phyloP scores from a whole-genome alignment of 2,329 filamentous ascomycete genomes.

The Talaromyces piceae region DNA sequence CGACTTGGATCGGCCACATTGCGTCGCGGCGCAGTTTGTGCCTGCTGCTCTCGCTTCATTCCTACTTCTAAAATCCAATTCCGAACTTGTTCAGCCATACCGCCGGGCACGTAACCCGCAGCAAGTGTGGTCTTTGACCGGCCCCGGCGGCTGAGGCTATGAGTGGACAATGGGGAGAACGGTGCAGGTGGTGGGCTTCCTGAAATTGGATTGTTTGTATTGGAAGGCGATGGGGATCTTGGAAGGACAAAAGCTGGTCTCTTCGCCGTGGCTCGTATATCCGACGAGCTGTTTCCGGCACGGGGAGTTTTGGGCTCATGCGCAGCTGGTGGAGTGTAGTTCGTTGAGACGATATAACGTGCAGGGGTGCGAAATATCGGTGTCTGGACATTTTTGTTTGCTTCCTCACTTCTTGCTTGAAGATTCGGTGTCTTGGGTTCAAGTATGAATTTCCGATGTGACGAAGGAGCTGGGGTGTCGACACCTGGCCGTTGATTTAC shows the following conservation, averaged over 20 bases:
- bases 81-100: slow-evolving; percentile 35
- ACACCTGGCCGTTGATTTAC: slow-evolving; percentile 2
- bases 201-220: slow-evolving; percentile 11
- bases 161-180: slow-evolving; percentile 30
- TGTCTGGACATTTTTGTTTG: neutral
- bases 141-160: slow-evolving; percentile 22
- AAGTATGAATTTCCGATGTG: slow-evolving; percentile 8
- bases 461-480: slow-evolving; percentile 11
- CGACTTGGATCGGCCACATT: neutral
- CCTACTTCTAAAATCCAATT: slow-evolving; percentile 35
- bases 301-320: slow-evolving; percentile 6
- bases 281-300: slow-evolving; percentile 11
- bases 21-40: neutral
- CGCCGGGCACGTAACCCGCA: slow-evolving; percentile 26
- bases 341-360: slow-evolving; percentile 22
- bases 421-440: slow-evolving; percentile 13
- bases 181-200: slow-evolving; percentile 19
- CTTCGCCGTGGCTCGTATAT: slow-evolving; percentile 16
- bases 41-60: slow-evolving; percentile 20
- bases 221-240: slow-evolving; percentile 25
- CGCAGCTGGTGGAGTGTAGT: slow-evolving; percentile 15
- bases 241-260: slow-evolving; percentile 34
- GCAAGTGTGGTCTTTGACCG: slow-evolving; percentile 14
- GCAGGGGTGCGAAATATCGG: slow-evolving; percentile 21
- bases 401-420: slow-evolving; percentile 10